phyloP scores from a whole-genome alignment of 345 rosid genomes.

The Ceriops decandra region DNA sequence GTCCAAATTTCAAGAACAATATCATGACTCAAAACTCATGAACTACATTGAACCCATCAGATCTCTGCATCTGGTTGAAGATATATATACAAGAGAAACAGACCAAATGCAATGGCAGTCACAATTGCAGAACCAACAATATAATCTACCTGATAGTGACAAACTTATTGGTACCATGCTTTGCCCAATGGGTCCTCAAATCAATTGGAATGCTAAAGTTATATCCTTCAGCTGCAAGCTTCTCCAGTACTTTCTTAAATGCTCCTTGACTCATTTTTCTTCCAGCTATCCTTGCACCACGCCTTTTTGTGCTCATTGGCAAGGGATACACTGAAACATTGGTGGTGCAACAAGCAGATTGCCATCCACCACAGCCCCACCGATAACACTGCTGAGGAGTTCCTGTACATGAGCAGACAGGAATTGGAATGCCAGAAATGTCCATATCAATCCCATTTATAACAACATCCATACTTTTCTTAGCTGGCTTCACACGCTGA shows the following conservation, averaged over 20 bases:
- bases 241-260: conserved; percentile 92
- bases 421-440: conserved; percentile 76
- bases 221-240: conserved; percentile 86
- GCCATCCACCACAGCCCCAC: conserved; percentile 99
- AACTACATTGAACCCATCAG: conserved; percentile 31
- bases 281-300: conserved; percentile 96
- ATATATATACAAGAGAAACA: conserved; percentile 42
- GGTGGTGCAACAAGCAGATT: conserved; percentile 92
- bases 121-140: conserved; percentile 8
- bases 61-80: conserved; percentile 44
- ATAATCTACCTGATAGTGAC: conserved; percentile 88
- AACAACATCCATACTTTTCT: conserved; percentile 76
- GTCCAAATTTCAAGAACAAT: conserved; percentile 34
- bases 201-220: conserved; percentile 75
- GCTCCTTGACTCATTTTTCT: conserved; percentile 99
- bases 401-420: conserved; percentile 94
- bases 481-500: conserved; percentile 67
- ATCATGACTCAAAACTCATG: conserved; percentile 33
- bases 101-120: conserved; percentile 34
- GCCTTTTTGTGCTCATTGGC: conserved; percentile 93
- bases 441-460: conserved; percentile 88
- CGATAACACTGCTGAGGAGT: conserved; percentile 90
- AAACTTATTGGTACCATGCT: conserved; percentile 97
- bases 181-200: conserved; percentile 92
- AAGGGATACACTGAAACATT: conserved; percentile 86